A percentile compares a stretch with the other conserved stretches of the same genome.
These are phyloP conservation scores for Grammothele lineata DNA, from an alignment of 768 basidiomycete genomes.

Conservation along the genomic window DNA sequence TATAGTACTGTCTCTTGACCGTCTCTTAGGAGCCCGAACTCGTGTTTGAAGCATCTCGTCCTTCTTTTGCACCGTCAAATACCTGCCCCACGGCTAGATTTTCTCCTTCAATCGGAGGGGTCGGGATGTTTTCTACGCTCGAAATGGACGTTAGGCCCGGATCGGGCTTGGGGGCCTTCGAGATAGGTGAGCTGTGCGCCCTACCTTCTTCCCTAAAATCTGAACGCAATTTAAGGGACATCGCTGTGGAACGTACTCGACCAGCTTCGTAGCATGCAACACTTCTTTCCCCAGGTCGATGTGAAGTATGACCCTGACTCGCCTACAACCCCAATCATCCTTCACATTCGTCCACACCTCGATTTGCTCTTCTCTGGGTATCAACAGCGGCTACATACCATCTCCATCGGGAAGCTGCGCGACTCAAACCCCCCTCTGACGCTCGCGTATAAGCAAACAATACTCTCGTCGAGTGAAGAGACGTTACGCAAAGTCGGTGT, in stretches of 20 bases:
- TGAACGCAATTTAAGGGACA: slow-evolving; percentile 51
- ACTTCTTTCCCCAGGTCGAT: slow-evolving; percentile 76
- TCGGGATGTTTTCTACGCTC: slow-evolving; percentile 58
- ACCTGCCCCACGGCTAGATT: no score
- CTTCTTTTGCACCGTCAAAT: no score
- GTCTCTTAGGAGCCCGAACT: no score
- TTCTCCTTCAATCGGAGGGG: no score
- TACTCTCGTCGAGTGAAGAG: slow-evolving; percentile 59
- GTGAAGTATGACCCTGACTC: slow-evolving; percentile 78
- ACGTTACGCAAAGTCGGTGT: slow-evolving; percentile 61
- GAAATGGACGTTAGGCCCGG: slow-evolving; percentile 78
- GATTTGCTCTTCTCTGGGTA: slow-evolving; percentile 82
- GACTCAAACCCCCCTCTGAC: slow-evolving; percentile 64
- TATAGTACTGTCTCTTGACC: background rate
- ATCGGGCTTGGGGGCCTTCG: slow-evolving; percentile 71
- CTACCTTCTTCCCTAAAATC: background rate
- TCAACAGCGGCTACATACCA: slow-evolving; percentile 76
- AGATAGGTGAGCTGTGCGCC: slow-evolving; percentile 47
- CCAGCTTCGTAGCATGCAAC: slow-evolving; percentile 56
- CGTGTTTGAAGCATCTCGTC: no score
- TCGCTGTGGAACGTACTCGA: slow-evolving; percentile 80
- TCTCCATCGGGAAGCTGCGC: slow-evolving; percentile 64
- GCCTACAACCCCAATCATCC: slow-evolving; percentile 67
- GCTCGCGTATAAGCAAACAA: slow-evolving; percentile 60
- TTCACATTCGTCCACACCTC: slow-evolving; percentile 77